Evolutionary conservation across 1,284 basidiomycete genomes (phyloP).

Genomic region (Trichosporon sp.): DNA sequence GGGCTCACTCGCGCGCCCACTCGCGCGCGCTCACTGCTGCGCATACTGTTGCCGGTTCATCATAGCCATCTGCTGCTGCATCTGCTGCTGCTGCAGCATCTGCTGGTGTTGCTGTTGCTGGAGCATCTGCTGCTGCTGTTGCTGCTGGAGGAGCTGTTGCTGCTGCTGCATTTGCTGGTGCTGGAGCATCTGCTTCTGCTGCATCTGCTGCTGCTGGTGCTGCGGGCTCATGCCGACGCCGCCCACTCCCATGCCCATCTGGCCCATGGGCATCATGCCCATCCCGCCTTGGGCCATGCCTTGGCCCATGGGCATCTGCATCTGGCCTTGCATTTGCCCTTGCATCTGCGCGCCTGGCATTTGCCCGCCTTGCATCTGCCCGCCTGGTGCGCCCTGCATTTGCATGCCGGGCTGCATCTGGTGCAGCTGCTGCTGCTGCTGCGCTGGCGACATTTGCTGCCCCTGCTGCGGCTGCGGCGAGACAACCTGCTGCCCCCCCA

Average conservation of each 20-base stretch:
- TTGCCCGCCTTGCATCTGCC: not conserved
- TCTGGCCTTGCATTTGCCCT: not conserved
- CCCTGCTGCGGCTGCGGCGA: not conserved
- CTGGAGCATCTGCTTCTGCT: not conserved
- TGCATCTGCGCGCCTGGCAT: not conserved
- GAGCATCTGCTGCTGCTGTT: constrained; percentile 3
- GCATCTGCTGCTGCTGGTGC: constrained; percentile 1
- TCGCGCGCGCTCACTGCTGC: not conserved
- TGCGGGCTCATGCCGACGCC: not conserved
- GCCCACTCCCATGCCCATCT: not conserved
- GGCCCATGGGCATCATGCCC: not conserved
- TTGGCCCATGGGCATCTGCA: not conserved
- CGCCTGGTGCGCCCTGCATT: not conserved
- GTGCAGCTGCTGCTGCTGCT: not conserved
- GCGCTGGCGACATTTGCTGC: not conserved
- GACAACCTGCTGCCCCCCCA: not conserved
- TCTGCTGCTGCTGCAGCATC: constrained; percentile 1
- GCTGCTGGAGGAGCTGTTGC: constrained; percentile 4
- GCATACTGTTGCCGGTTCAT: not conserved
- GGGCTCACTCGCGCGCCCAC: not conserved
- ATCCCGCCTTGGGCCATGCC: not conserved
- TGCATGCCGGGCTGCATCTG: not conserved
- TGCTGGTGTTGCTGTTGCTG: not conserved
- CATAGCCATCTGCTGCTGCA: constrained; percentile 1
- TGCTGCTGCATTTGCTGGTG: not conserved